Conservation (phyloP, 1,139 yeast genomes). For the Saccharomycopsis hybrid region DNA sequence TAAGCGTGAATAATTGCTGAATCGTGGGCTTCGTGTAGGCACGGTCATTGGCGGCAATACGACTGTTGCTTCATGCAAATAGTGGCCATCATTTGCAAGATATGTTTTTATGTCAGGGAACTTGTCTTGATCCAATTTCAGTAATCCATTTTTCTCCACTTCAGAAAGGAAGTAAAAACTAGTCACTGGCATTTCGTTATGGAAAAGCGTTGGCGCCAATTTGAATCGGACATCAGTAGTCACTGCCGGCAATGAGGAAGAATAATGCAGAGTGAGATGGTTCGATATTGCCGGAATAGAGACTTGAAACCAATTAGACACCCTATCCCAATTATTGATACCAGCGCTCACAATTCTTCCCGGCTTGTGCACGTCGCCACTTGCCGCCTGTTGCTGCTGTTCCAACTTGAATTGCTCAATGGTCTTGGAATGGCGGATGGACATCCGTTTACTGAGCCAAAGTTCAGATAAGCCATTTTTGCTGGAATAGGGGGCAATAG, state of each 20-base stretch:
- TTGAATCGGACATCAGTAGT: not conserved
- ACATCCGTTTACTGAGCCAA: slow-evolving; percentile 16
- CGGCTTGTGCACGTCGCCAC: slow-evolving; percentile 3
- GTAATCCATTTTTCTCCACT: slow-evolving; percentile 7
- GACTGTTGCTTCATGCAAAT: slow-evolving; percentile 4
- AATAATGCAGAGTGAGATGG: slow-evolving; percentile 1
- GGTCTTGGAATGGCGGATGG: slow-evolving; percentile 1
- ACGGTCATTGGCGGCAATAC: slow-evolving; percentile 11
- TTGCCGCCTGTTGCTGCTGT: slow-evolving; percentile 1
- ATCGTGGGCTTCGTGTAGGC: not conserved
- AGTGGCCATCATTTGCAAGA: slow-evolving; percentile 11
- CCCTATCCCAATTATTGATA: slow-evolving; percentile 5
- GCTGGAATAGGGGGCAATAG: slow-evolving; percentile 15
- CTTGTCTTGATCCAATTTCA: slow-evolving; percentile 5
- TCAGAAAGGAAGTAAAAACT: slow-evolving; percentile 15
- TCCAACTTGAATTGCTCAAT: slow-evolving; percentile 1
- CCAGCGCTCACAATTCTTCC: slow-evolving; percentile 10
- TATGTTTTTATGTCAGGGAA: slow-evolving; percentile 5
- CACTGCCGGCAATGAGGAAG: not conserved
- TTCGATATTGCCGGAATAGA: slow-evolving; percentile 8
- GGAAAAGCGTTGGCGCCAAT: slow-evolving; percentile 11
- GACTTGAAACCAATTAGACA: slow-evolving; percentile 1
- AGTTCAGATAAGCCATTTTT: slow-evolving; percentile 15
- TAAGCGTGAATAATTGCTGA: not conserved
- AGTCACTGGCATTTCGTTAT: slow-evolving; percentile 7